Conservation (phyloP, 768 basidiomycete genomes). For the Leccinum longicurvipes region DNA sequence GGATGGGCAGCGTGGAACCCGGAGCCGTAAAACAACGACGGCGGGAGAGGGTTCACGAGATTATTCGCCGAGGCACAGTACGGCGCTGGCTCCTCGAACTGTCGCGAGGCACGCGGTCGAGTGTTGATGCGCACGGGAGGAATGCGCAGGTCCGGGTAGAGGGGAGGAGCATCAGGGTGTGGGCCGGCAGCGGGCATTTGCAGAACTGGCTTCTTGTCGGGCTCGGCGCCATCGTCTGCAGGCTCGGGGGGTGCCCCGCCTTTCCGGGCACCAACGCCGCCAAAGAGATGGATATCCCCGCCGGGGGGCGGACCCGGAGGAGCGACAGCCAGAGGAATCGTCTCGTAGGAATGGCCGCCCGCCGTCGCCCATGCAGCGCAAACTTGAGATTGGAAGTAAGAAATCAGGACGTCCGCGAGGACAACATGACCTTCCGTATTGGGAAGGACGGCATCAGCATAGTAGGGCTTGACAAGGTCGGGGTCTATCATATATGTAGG, state of each 20-base stretch:
- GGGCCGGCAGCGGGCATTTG: constrained; percentile 6
- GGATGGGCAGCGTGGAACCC: constrained; percentile 88
- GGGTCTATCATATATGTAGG: constrained; percentile 78
- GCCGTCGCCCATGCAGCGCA: constrained; percentile 82
- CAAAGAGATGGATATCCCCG: constrained; percentile 62
- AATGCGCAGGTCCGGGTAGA: constrained; percentile 41
- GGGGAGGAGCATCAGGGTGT: constrained; percentile 8
- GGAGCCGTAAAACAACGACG: constrained; percentile 87
- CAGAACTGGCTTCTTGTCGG: constrained; percentile 23
- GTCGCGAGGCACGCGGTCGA: constrained; percentile 47
- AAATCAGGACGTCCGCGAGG: constrained; percentile 85
- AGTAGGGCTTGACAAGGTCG: constrained; percentile 63
- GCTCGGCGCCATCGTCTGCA: constrained; percentile 31
- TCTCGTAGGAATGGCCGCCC: constrained; percentile 63
- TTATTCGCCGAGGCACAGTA: constrained; percentile 97
- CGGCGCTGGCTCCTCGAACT: constrained; percentile 85
- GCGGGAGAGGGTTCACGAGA: constrained; percentile 94
- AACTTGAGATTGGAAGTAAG: constrained; percentile 88
- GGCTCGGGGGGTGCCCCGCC: constrained; percentile 57
- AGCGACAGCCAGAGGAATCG: constrained; percentile 38
- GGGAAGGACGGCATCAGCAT: constrained; percentile 79
- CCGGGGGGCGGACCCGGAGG: constrained; percentile 34
- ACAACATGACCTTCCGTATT: constrained; percentile 78
- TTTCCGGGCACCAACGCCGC: constrained; percentile 80
- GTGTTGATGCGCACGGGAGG: constrained; percentile 73